A percentile compares a stretch with the other conserved stretches of the same genome.
phyloP scores from a whole-genome alignment of 345 rosid genomes.

The Kandelia obovata region DNA sequence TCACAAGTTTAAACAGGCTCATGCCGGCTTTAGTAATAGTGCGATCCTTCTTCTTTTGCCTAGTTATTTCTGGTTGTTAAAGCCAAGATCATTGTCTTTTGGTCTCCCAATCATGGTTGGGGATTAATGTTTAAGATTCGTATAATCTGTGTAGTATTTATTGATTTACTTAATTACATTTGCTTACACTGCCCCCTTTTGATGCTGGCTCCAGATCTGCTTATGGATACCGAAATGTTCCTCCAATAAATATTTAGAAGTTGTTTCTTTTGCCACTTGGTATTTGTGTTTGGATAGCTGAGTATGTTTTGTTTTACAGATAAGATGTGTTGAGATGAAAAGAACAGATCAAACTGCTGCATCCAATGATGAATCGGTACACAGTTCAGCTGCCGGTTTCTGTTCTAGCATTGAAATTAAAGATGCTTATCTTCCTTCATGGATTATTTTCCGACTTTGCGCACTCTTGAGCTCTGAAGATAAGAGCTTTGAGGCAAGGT shows the following conservation, averaged over 20 bases:
- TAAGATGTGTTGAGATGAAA: conserved; percentile 67
- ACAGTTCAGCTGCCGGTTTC: conserved; percentile 11
- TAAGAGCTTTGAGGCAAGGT: conserved; percentile 78
- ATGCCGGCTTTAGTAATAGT: neutral
- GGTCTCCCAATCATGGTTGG: too few species aligned
- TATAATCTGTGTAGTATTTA: too few species aligned
- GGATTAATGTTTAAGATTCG: too few species aligned
- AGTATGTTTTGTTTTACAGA: conserved; percentile 42
- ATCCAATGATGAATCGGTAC: conserved; percentile 15
- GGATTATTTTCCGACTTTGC: conserved; percentile 76
- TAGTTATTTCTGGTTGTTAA: neutral
- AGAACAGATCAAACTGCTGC: conserved; percentile 25
- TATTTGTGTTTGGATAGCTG: neutral
- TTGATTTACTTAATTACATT: neutral
- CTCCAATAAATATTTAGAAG: neutral
- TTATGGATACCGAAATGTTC: neutral
- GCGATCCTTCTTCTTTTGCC: neutral
- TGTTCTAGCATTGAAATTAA: conserved; percentile 61
- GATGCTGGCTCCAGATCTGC: neutral
- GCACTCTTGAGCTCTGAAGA: conserved; percentile 49
- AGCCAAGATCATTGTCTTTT: neutral
- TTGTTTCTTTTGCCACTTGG: neutral
- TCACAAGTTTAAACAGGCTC: neutral
- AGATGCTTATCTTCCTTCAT: conserved; percentile 69
- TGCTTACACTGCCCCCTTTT: neutral